These are phyloP conservation scores for Poronia punctata DNA, from an alignment of 495 filamentous ascomycete species.

Conservation along the genomic window DNA sequence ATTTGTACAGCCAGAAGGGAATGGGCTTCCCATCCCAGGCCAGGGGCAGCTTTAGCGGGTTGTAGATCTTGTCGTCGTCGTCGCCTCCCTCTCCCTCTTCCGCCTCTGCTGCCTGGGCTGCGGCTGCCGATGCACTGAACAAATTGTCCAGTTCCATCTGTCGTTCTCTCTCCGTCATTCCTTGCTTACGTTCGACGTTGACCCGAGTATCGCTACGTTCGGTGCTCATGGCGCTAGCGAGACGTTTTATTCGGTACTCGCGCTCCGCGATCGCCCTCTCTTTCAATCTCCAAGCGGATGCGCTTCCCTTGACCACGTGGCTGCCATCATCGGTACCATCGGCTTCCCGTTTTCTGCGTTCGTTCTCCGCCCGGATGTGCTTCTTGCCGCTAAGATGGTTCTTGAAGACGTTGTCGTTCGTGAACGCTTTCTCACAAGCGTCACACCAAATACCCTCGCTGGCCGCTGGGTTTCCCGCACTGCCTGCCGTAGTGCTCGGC, in stretches of 20 bases:
- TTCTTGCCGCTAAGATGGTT: conserved; percentile 85
- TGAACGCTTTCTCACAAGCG: conserved; percentile 90
- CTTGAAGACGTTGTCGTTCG: conserved; percentile 91
- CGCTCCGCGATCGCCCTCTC: conserved; percentile 86
- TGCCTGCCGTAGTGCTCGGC: conserved; percentile 18
- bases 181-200: conserved; percentile 89
- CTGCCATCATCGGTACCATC: conserved; percentile 18
- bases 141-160: conserved; percentile 87
- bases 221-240: conserved; percentile 67
- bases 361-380: conserved; percentile 75
- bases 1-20: conserved; percentile 96
- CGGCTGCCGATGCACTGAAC: conserved; percentile 46
- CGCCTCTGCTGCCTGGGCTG: conserved; percentile 40
- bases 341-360: conserved; percentile 31
- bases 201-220: conserved; percentile 79
- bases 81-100: conserved; percentile 52
- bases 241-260: conserved; percentile 72
- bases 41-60: conserved; percentile 88
- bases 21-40: conserved; percentile 99
- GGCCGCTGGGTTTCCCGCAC: conserved; percentile 42
- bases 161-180: conserved; percentile 92
- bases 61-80: conserved; percentile 87
- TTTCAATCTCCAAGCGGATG: conserved; percentile 56
- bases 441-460: conserved; percentile 76
- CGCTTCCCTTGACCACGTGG: conserved; percentile 19